phyloP scores from a whole-genome alignment of 306 rosid species.

The Vigna radiata region DNA sequence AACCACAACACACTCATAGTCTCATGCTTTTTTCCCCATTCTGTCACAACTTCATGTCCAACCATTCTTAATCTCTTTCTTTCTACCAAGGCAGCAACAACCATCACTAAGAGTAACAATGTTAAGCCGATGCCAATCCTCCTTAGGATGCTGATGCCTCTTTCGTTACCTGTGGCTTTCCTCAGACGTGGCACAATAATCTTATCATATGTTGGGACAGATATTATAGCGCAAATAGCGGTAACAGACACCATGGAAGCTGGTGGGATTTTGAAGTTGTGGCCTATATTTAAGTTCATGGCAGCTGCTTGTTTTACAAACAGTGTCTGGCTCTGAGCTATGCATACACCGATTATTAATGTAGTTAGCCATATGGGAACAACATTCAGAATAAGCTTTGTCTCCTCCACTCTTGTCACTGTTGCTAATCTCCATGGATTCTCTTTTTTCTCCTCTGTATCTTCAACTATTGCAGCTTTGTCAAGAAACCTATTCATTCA shows the following conservation, averaged over 20 bases:
- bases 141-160: conserved; percentile 57
- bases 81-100: conserved; percentile 55
- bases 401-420: conserved; percentile 61
- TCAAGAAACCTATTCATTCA: conserved; percentile 55
- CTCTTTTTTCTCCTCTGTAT: conserved; percentile 35
- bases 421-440: conserved; percentile 62
- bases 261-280: conserved; percentile 51
- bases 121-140: conserved; percentile 59
- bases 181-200: conserved; percentile 51
- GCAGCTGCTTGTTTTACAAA: conserved; percentile 62
- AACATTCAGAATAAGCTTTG: conserved; percentile 55
- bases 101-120: conserved; percentile 39
- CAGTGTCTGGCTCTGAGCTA: conserved; percentile 51
- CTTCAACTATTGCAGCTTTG: conserved; percentile 68
- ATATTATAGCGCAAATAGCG: conserved; percentile 42
- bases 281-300: conserved; percentile 43
- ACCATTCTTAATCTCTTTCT: conserved; percentile 44
- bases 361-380: conserved; percentile 63
- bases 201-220: conserved; percentile 50
- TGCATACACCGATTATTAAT: conserved; percentile 48
- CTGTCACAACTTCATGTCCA: neutral
- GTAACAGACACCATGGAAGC: conserved; percentile 48
- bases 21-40: neutral
- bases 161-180: conserved; percentile 53
- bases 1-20: conserved; percentile 56